Evolutionary conservation across 176 grass and related monocot species (phyloP), one percentile per base, ranked within the genome.

Genomic region (Dendrocalamus sinicus): DNA sequence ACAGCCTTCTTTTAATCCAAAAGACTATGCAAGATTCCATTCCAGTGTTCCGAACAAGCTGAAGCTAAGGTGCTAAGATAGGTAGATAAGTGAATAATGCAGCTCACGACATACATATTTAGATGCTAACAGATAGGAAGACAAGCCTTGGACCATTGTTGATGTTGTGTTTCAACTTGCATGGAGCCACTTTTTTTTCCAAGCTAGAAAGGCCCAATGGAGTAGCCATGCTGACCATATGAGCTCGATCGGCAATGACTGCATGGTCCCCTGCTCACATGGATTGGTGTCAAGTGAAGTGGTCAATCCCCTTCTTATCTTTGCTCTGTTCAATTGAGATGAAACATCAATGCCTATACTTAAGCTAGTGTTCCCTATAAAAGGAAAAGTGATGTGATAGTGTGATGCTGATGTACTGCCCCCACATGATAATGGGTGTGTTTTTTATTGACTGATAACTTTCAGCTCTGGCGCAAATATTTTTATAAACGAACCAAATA

Each of bases 391-490:
- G 82, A 28, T 40, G 48, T 77, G 73, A 69, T 51, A 32, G 6
- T 86, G 14, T 37, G 84, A 86, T 26, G 53, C 19, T 35, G 66
- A 86, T 48, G 75, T 30, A 8, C 65, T 75, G 62, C 16, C 84
- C n/a, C 35, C 48, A 85, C 62, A 45, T 77, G 15, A 69, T 17
- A 40, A 40, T 50, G 37, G 37, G 4, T 39, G 4, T 0, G 4
- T 39, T 39, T 39, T 39, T 39, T 39, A 5, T 39, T 39, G 37
- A 0, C 37, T 5, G 4, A 39, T 5, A 39, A 4, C 4, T 39
- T 35, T 35, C 4, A 3, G 0, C 4, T 4, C 0, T 39, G 0
- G 0, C 2, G 0, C 5, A 39, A 39, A 5, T 39, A 5, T 0
- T 39, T 39, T 4, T 39, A 5, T 0, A 0, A 39, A 39, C 0